These are phyloP conservation scores for Combretum micranthum DNA, from an alignment of 345 rosid species.

Conservation along the genomic window DNA sequence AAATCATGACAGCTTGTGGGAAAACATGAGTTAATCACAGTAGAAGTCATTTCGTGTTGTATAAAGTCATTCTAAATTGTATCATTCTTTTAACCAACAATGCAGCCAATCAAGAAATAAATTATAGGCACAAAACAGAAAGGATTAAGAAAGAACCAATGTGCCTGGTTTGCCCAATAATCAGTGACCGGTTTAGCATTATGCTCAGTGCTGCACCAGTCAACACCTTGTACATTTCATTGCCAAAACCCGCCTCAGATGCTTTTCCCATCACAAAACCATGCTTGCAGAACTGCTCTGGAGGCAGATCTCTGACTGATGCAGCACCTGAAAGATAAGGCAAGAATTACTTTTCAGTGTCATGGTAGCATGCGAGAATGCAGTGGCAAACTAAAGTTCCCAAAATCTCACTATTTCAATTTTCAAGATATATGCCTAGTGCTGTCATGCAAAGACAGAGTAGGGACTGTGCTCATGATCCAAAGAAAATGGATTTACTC, in stretches of 20 bases:
- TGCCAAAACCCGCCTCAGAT: conserved; percentile 96
- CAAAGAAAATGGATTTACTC: no score
- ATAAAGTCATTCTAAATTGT: no score
- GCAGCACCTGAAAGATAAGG: conserved; percentile 51
- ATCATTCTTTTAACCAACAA: no score
- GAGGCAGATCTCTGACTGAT: conserved; percentile 57
- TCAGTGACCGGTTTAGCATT: conserved; percentile 89
- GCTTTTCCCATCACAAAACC: conserved; percentile 88
- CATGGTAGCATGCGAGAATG: not conserved
- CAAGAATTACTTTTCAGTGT: conserved; percentile 1
- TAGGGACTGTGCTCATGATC: no score
- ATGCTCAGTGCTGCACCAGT: conserved; percentile 85
- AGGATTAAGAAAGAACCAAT: conserved; percentile 97
- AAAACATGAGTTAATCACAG: no score
- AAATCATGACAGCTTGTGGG: no score
- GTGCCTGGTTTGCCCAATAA: conserved; percentile 99
- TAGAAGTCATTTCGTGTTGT: no score
- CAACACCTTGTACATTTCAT: conserved; percentile 94
- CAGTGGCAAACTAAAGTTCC: no score
- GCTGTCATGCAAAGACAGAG: no score
- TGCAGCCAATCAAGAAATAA: not conserved
- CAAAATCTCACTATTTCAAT: no score
- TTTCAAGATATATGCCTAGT: no score
- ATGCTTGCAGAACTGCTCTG: conserved; percentile 74
- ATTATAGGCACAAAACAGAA: conserved; percentile 27